Evolutionary conservation across 129 eudicot genomes (phyloP).

Genomic region (Deinandra increscens): DNA sequence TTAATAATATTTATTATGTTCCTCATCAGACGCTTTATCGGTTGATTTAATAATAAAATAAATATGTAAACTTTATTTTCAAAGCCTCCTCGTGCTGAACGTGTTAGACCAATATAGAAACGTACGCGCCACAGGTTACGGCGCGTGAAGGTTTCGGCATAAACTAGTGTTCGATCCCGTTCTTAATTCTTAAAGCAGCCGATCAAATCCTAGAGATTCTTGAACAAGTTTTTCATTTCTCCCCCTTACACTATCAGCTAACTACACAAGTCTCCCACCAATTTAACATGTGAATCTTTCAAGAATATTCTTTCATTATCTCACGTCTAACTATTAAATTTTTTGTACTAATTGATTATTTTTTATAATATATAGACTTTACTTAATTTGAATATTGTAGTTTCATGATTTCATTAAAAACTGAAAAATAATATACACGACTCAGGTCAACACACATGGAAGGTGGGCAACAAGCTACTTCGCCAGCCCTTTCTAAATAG

Average conservation of each 20-base stretch:
- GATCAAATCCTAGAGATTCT: slow-evolving; percentile 15
- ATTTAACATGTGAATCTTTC: neutral
- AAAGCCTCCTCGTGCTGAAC: slow-evolving; percentile 17
- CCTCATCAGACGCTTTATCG: too few species aligned
- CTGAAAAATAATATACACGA: too few species aligned
- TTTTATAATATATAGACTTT: neutral
- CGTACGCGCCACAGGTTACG: neutral
- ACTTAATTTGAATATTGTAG: too few species aligned
- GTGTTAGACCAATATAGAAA: slow-evolving; percentile 3
- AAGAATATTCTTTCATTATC: neutral
- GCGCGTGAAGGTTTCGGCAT: slow-evolving; percentile 18
- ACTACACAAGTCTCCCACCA: neutral
- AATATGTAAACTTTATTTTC: too few species aligned
- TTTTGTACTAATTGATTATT: neutral
- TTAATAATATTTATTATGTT: too few species aligned
- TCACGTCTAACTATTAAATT: neutral
- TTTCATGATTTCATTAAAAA: too few species aligned
- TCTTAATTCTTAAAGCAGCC: neutral
- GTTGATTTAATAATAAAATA: too few species aligned
- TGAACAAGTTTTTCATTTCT: neutral
- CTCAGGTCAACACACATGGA: too few species aligned
- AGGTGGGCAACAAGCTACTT: too few species aligned
- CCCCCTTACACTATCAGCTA: slow-evolving; percentile 23
- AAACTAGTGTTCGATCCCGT: neutral
- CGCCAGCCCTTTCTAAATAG: too few species aligned